phyloP scores from a whole-genome alignment of 768 basidiomycete genomes.

The Antrodiella citrinella region DNA sequence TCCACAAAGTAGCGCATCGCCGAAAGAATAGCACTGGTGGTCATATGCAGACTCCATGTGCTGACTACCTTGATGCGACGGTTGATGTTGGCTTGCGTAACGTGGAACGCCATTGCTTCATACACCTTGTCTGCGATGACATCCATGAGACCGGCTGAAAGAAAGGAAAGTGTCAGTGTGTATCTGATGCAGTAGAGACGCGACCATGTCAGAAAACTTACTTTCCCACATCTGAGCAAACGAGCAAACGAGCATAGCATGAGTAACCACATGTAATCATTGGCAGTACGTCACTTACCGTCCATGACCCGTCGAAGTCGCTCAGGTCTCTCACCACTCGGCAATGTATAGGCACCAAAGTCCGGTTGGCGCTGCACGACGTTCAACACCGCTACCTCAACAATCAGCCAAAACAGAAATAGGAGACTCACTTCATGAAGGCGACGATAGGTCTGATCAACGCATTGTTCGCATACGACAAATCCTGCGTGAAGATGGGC shows the following conservation, averaged over 20 bases:
- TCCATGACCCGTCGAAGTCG: constrained; percentile 97
- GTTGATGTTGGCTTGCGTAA: constrained; percentile 83
- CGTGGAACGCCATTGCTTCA: constrained; percentile 91
- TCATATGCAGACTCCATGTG: constrained; percentile 92
- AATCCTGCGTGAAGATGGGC: constrained; percentile 80
- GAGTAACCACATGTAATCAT: constrained; percentile 4
- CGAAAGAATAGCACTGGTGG: constrained; percentile 77
- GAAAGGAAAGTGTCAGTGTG: constrained; percentile 3
- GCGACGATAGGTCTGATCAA: constrained; percentile 93
- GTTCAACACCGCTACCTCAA: constrained; percentile 13
- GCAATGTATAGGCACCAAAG: constrained; percentile 90
- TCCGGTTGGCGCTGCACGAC: constrained; percentile 72
- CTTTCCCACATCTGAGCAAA: constrained; percentile 81
- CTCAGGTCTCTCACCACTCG: constrained; percentile 72
- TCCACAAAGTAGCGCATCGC: constrained; percentile 73
- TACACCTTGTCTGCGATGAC: constrained; percentile 87
- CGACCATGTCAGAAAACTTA: no score
- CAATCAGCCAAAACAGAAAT: neutral
- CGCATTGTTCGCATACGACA: constrained; percentile 90
- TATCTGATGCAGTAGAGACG: neutral
- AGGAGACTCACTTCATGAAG: constrained; percentile 81
- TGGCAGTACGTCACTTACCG: constrained; percentile 67
- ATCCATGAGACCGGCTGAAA: constrained; percentile 84
- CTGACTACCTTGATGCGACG: constrained; percentile 86
- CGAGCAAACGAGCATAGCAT: constrained; percentile 12